Evolutionary conservation across 2,329 filamentous ascomycete genomes (phyloP).

Genomic region (Esteya vermicola): DNA sequence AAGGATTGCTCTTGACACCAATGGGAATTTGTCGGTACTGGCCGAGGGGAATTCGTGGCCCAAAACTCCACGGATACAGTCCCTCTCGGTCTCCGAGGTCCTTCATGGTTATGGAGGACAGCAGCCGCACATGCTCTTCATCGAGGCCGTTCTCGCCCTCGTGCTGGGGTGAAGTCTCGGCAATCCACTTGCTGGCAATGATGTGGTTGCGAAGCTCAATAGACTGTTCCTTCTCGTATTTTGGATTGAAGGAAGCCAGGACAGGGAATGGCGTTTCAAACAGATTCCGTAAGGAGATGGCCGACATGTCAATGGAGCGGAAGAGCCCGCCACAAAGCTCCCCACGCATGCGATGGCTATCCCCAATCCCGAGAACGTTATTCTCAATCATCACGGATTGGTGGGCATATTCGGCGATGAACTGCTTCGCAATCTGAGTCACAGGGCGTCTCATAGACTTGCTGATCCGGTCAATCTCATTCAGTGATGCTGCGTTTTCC

Average conservation of each 20-base stretch:
- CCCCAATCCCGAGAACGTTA: background rate
- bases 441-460: background rate
- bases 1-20: background rate
- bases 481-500: background rate
- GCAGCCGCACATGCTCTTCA: background rate
- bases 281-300: background rate
- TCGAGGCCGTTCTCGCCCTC: background rate
- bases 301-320: background rate
- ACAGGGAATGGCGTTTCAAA: background rate
- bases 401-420: background rate
- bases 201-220: constrained; percentile 1
- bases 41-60: background rate
- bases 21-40: background rate
- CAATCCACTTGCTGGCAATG: background rate
- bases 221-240: background rate
- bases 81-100: background rate
- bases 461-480: background rate
- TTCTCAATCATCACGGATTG: background rate
- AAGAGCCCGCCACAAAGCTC: background rate
- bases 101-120: background rate
- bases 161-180: background rate
- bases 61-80: background rate
- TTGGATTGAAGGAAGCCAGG: background rate
- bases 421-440: background rate
- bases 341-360: background rate